A percentile compares a stretch with the other conserved stretches of the same genome.
phyloP scores from a whole-genome alignment of 805 yeast species.

The Lipomyces oligophaga region DNA sequence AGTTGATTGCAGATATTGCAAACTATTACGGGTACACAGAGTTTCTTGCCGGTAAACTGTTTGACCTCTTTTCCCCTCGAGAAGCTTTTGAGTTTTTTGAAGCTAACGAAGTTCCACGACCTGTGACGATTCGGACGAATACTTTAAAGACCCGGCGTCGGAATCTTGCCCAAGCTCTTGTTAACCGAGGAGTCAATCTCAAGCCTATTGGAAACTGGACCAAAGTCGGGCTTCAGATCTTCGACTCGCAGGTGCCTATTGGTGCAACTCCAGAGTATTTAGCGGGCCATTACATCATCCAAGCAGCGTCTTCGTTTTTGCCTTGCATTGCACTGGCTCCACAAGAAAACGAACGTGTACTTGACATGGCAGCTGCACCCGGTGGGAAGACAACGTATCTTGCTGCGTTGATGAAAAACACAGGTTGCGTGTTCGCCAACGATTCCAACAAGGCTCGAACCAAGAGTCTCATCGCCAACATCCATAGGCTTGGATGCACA shows the following conservation, averaged over 20 bases:
- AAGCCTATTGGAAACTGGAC: slow-evolving; percentile 99
- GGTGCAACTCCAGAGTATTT: slow-evolving; percentile 99
- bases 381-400: slow-evolving; percentile 98
- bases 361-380: slow-evolving; percentile 99
- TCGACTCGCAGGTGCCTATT: slow-evolving; percentile 98
- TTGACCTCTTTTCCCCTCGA: slow-evolving; percentile 84
- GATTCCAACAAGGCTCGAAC: slow-evolving; percentile 97
- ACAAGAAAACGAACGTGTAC: slow-evolving; percentile 90
- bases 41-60: slow-evolving; percentile 88
- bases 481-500: slow-evolving; percentile 93
- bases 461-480: slow-evolving; percentile 92
- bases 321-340: slow-evolving; percentile 98
- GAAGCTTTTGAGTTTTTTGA: slow-evolving; percentile 98
- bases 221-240: slow-evolving; percentile 93
- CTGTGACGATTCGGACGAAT: slow-evolving; percentile 96
- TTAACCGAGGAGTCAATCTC: slow-evolving; percentile 92
- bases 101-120: slow-evolving; percentile 96
- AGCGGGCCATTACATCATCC: slow-evolving; percentile 95
- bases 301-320: slow-evolving; percentile 96
- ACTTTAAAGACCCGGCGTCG: slow-evolving; percentile 92
- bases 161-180: slow-evolving; percentile 90
- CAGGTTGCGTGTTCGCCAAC: slow-evolving; percentile 95
- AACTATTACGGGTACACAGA: slow-evolving; percentile 91
- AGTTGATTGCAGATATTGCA: slow-evolving; percentile 80
- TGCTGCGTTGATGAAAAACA: slow-evolving; percentile 94